Conservation (phyloP, 1,284 basidiomycete species). For the Trichosporon inkin region DNA sequence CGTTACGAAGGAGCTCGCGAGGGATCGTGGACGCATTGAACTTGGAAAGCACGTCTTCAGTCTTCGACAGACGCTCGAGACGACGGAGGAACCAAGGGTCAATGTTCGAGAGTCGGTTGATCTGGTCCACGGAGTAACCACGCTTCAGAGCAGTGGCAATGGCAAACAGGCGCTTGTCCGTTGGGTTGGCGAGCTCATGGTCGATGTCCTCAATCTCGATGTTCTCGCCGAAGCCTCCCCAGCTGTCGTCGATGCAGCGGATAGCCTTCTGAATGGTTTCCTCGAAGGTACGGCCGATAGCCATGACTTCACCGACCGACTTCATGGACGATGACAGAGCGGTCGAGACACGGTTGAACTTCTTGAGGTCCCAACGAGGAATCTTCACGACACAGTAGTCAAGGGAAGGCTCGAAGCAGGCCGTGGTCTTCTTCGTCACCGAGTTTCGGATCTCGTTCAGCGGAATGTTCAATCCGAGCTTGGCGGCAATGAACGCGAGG, state of each 20-base stretch:
- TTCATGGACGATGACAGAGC: conserved; percentile 93
- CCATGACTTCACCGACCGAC: conserved; percentile 99
- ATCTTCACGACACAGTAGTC: conserved; percentile 99
- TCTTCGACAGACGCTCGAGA: conserved; percentile 73
- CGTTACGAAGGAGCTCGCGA: conserved; percentile 64
- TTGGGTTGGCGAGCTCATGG: conserved; percentile 59
- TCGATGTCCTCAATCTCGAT: conserved; percentile 76
- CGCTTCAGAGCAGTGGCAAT: conserved; percentile 93
- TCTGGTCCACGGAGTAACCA: conserved; percentile 90
- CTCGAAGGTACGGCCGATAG: conserved; percentile 95
- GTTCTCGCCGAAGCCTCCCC: conserved; percentile 76
- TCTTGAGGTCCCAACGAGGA: conserved; percentile 97
- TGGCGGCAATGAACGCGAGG: conserved; percentile 95
- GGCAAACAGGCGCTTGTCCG: conserved; percentile 90
- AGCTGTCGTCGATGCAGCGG: conserved; percentile 89
- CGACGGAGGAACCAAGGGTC: conserved; percentile 97
- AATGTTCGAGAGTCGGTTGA: conserved; percentile 95
- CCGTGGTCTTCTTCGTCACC: conserved; percentile 91
- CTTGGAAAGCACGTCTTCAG: conserved; percentile 66
- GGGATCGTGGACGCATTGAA: conserved; percentile 68
- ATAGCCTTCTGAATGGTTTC: conserved; percentile 99
- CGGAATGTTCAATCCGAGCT: conserved; percentile 92
- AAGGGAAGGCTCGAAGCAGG: conserved; percentile 96
- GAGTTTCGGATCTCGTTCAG: conserved; percentile 97
- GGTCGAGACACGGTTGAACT: conserved; percentile 87